phyloP scores from a whole-genome alignment of 129 eudicot species.

The Apium graveolens region DNA sequence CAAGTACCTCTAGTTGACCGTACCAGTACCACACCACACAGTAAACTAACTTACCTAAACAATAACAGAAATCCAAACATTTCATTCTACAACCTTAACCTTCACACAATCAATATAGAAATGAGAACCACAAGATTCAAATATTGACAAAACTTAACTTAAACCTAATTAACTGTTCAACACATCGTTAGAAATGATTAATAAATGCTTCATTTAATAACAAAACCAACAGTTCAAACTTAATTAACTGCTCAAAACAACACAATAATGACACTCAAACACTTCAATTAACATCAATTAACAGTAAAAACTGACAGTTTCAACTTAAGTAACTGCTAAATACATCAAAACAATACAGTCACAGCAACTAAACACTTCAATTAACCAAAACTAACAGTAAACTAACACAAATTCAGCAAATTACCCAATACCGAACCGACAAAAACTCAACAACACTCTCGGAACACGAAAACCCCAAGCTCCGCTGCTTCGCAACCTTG shows the following conservation, averaged over 20 bases:
- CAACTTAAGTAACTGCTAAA: conserved; percentile 32
- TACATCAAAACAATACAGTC: conserved; percentile 35
- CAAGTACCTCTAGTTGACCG: neutral
- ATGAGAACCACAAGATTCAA: neutral
- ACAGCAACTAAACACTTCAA: neutral
- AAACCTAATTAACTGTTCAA: neutral
- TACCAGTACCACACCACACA: neutral
- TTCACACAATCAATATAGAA: neutral
- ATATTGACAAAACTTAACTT: neutral
- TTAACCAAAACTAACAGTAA: neutral
- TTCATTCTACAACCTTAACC: neutral
- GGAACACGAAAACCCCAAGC: conserved; percentile 58
- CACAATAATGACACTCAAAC: neutral
- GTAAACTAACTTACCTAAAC: neutral
- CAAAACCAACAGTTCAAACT: neutral
- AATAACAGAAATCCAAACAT: neutral
- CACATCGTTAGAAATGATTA: neutral
- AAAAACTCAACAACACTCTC: conserved; percentile 48
- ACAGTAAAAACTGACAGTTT: neutral
- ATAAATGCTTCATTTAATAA: neutral
- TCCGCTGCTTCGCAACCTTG: conserved; percentile 69
- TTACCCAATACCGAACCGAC: conserved; percentile 83
- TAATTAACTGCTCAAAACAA: conserved; percentile 42
- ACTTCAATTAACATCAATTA: neutral
- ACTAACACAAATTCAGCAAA: no score